phyloP scores from a whole-genome alignment of 177 flowering plant genomes.

The Vitis hybrid region DNA sequence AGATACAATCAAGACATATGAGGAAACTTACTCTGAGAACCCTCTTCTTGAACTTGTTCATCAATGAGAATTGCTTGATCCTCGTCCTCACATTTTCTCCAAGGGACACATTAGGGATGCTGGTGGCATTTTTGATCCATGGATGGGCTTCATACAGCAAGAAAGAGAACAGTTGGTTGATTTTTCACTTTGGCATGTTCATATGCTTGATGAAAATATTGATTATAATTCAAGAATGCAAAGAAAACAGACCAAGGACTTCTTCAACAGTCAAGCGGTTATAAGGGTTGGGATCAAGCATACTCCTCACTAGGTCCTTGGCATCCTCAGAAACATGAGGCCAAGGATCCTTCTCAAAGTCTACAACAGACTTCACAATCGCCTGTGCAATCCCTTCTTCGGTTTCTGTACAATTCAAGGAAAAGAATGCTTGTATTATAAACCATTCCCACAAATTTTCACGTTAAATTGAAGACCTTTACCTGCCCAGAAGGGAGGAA shows the following conservation, averaged over 20 bases:
- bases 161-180: background rate
- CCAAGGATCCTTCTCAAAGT: slow-evolving; percentile 86
- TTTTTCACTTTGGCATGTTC: background rate
- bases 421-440: slow-evolving; percentile 8
- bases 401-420: slow-evolving; percentile 47
- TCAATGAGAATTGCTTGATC: slow-evolving; percentile 77
- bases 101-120: slow-evolving; percentile 46
- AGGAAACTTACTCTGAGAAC: slow-evolving; percentile 67
- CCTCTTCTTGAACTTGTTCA: slow-evolving; percentile 90
- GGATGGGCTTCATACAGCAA: slow-evolving; percentile 44
- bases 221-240: background rate
- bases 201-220: no score
- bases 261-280: slow-evolving; percentile 59
- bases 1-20: background rate
- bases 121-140: slow-evolving; percentile 62
- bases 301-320: slow-evolving; percentile 64
- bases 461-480: background rate
- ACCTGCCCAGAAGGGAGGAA: slow-evolving; percentile 93
- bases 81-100: slow-evolving; percentile 69
- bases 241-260: slow-evolving; percentile 59
- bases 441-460: background rate
- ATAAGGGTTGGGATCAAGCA: slow-evolving; percentile 82
- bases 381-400: slow-evolving; percentile 92
- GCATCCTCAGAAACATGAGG: slow-evolving; percentile 80
- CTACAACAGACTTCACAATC: slow-evolving; percentile 52